Conservation (phyloP, 2,329 filamentous ascomycete species). For the Rhytidhysteron rufulum region DNA sequence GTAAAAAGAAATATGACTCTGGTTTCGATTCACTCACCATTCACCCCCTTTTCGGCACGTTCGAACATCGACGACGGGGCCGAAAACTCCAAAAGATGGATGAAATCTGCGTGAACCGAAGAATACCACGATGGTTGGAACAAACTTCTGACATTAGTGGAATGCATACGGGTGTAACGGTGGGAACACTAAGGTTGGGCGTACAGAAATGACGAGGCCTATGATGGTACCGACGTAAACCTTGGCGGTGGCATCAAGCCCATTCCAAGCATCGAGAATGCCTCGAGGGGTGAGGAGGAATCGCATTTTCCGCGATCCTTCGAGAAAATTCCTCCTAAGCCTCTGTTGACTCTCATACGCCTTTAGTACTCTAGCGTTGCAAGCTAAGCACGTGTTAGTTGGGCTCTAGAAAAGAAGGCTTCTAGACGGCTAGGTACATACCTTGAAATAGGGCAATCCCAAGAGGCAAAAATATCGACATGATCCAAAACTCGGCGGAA, state of each 20-base stretch:
- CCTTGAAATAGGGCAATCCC: conserved; percentile 39
- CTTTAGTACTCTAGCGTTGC: conserved; percentile 33
- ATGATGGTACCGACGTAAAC: conserved; percentile 27
- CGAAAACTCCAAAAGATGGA: conserved; percentile 50
- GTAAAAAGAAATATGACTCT: not conserved
- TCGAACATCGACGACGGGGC: conserved; percentile 44
- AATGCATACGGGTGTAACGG: conserved; percentile 1
- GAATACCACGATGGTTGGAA: conserved; percentile 58
- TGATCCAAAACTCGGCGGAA: conserved; percentile 36
- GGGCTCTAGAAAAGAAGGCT: too few species aligned
- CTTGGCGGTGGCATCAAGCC: conserved; percentile 29
- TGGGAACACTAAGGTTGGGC: conserved; percentile 6
- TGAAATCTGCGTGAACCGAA: conserved; percentile 65
- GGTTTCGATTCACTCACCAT: conserved; percentile 46
- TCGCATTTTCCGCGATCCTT: conserved; percentile 31
- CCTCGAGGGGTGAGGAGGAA: conserved; percentile 25
- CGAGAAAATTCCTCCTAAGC: conserved; percentile 30
- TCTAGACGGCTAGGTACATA: conserved; percentile 6
- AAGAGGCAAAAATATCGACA: conserved; percentile 34
- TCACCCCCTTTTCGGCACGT: conserved; percentile 56
- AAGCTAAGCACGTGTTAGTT: conserved; percentile 15
- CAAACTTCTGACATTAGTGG: conserved; percentile 43
- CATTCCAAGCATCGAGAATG: conserved; percentile 24
- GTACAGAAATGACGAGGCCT: conserved; percentile 28
- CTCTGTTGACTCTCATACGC: conserved; percentile 33